Evolutionary conservation across 2,329 filamentous ascomycete genomes (phyloP).

Genomic region (Simplicillium aogashimaense): DNA sequence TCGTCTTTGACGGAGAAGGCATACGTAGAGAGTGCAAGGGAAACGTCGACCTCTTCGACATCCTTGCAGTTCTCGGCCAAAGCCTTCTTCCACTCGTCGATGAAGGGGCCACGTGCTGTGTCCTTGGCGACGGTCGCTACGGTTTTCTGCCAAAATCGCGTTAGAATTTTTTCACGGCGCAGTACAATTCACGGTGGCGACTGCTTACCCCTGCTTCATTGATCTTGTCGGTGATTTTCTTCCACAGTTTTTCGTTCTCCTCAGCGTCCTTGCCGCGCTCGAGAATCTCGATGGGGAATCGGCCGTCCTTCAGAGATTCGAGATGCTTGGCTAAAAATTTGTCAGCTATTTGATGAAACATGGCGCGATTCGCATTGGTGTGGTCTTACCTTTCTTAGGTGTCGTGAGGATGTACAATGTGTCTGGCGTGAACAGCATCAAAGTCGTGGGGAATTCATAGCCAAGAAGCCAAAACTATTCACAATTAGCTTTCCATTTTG

Average conservation of each 20-base stretch:
- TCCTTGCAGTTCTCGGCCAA: conserved; percentile 74
- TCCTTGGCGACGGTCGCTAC: conserved; percentile 73
- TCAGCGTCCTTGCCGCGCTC: conserved; percentile 86
- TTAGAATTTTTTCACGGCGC: conserved; percentile 5
- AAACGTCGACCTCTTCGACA: conserved; percentile 79
- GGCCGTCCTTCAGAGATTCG: conserved; percentile 82
- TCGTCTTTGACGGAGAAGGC: conserved; percentile 93
- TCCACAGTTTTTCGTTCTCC: conserved; percentile 84
- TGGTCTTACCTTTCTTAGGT: conserved; percentile 77
- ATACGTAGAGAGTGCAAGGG: conserved; percentile 67
- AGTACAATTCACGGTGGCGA: not conserved
- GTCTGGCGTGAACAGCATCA: conserved; percentile 86
- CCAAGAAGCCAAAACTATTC: conserved; percentile 91
- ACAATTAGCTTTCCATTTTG: not conserved
- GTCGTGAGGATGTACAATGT: conserved; percentile 89
- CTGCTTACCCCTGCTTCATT: conserved; percentile 72
- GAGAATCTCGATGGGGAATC: conserved; percentile 84
- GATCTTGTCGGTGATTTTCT: conserved; percentile 75
- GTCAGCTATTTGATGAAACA: conserved; percentile 19
- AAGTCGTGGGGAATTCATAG: conserved; percentile 94
- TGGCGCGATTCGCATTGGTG: not conserved
- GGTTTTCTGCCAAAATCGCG: conserved; percentile 63
- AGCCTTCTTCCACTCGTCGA: conserved; percentile 89
- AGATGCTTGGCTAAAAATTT: conserved; percentile 68
- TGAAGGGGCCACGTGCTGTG: conserved; percentile 74